phyloP scores from a whole-genome alignment of 306 rosid species.

The Potentilla sterilis region DNA sequence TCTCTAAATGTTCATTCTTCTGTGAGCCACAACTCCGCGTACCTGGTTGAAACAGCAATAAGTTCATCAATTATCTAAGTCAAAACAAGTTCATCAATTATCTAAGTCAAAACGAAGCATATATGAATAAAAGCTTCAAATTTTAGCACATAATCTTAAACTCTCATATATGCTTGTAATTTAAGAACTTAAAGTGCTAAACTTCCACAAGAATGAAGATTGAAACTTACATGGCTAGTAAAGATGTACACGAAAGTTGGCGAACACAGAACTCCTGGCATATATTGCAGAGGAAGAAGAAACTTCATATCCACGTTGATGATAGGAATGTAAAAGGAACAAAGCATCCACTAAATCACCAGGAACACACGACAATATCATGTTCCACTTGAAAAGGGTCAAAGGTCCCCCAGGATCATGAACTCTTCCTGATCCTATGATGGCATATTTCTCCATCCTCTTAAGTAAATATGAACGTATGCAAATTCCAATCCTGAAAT shows the following conservation, averaged over 20 bases:
- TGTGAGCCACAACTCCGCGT: background rate
- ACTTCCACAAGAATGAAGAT: background rate
- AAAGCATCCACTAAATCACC: background rate
- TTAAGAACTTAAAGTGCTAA: background rate
- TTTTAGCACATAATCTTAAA: background rate
- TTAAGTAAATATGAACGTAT: background rate
- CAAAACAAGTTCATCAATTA: background rate
- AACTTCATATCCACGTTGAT: background rate
- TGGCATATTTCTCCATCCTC: slow-evolving; percentile 1
- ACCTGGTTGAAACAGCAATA: background rate
- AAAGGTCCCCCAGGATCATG: slow-evolving; percentile 1
- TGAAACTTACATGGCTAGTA: background rate
- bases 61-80: background rate
- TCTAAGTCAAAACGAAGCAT: background rate
- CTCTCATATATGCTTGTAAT: background rate
- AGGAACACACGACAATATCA: background rate
- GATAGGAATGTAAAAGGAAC: background rate
- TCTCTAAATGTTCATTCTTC: background rate
- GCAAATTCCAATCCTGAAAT: background rate
- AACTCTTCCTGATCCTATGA: background rate
- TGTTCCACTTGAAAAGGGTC: background rate
- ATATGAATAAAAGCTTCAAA: background rate
- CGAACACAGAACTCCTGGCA: background rate
- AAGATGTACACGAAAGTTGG: background rate
- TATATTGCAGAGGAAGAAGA: background rate